Percentiles rank a stretch among this genome's conserved stretches.
Conservation (phyloP, 1,284 basidiomycete genomes). For the Cutaneotrichosporon dermatis region DNA sequence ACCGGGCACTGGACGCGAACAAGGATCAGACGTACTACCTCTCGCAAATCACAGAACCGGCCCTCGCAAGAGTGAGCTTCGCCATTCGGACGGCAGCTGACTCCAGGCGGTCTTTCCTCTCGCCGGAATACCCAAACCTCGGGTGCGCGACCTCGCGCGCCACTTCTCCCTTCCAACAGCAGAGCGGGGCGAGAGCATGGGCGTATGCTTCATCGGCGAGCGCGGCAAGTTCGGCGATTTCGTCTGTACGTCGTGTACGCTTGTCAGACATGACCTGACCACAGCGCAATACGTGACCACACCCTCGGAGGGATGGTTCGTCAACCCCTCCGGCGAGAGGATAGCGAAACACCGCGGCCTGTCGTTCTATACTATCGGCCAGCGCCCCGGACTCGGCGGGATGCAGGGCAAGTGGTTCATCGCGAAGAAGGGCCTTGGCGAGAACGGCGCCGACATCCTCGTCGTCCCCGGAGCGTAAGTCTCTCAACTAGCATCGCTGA, state of each 20-base stretch:
- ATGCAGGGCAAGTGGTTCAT: slow-evolving; percentile 67
- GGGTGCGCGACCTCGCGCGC: slow-evolving; percentile 74
- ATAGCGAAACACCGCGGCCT: slow-evolving; percentile 69
- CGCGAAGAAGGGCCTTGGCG: slow-evolving; percentile 61
- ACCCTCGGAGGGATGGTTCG: slow-evolving; percentile 59
- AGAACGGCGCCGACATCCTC: slow-evolving; percentile 58
- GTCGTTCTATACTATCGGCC: slow-evolving; percentile 86
- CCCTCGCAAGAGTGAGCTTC: slow-evolving; percentile 52
- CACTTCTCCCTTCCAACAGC: slow-evolving; percentile 69
- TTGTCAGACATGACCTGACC: neutral
- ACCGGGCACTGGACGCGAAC: slow-evolving; percentile 59
- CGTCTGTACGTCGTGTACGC: slow-evolving; percentile 55
- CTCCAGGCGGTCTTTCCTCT: slow-evolving; percentile 72
- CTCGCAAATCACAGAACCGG: slow-evolving; percentile 64
- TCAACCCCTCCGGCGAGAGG: slow-evolving; percentile 58
- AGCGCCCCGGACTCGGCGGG: slow-evolving; percentile 65
- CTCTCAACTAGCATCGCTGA: no score
- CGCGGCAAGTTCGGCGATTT: slow-evolving; percentile 69
- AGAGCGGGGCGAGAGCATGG: slow-evolving; percentile 81
- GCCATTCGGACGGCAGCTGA: neutral
- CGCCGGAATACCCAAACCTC: slow-evolving; percentile 59
- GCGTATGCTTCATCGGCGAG: slow-evolving; percentile 93
- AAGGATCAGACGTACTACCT: slow-evolving; percentile 97
- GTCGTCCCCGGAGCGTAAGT: slow-evolving; percentile 59
- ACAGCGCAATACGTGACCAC: slow-evolving; percentile 73